Evolutionary conservation across 805 yeast species (phyloP), one percentile per base, ranked within the genome.

Genomic region (Hemisphaericaspora nanyangensis): DNA sequence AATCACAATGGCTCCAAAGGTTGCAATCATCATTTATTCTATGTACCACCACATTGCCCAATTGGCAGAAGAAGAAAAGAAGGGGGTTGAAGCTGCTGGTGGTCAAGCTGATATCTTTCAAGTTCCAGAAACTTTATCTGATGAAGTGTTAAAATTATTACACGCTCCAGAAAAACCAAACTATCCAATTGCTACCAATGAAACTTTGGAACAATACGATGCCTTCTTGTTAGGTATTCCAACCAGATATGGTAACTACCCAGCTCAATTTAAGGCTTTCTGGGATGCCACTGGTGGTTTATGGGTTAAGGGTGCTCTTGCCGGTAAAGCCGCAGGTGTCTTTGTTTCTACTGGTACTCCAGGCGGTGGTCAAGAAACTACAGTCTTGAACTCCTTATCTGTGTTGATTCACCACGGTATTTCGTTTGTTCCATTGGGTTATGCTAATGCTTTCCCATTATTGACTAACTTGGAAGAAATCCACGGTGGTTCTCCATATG

Each of bases 211-310:
- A 3, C 65, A 72, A 47, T 84, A 81, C 69, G 95, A 89, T 56
- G 95, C 90, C 34, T 78, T 83, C 68, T 49, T 89, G 48, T 85
- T 88, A 52, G 96, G 96, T 57, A 61, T 85, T 51, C 95, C 95
- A 54, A 84, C 95, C 40, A 79, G 95, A 65, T 88, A 67, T 58
- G 96, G 96, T 63, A 77, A 73, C 60, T 64, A 73, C 63, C 91
- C 95, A 39, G 83, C 87, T 35, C 95, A 87, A 63, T 75, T 82
- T 74, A 76, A 74, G 61, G 68, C 84, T 15, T 86, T 83, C 72
- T 77, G 85, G 77, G 95, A 84, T 55, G 61, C 79, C 40, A 81
- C 90, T 31, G 93, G 93, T 57, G 80, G 80, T 25, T 68, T 83
- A 51, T 87, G 95, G 95, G 87, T 83, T 34, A 37, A 57, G 15